Conservation (phyloP, 768 basidiomycete genomes). For the Psilocybe sp. region DNA sequence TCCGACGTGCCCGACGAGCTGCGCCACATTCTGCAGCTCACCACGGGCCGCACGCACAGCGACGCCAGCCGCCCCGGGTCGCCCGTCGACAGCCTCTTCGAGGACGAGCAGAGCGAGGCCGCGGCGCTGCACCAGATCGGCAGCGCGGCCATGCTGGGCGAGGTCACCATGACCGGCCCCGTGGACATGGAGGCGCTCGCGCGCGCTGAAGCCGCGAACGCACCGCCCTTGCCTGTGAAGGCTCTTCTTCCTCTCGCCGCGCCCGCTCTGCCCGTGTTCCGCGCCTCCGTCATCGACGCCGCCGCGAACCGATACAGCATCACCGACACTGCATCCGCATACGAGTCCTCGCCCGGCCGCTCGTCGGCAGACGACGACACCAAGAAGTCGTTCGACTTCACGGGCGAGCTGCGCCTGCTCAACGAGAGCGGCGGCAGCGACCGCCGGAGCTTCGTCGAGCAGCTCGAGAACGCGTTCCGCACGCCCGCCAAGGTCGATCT, state of each 20-base stretch:
- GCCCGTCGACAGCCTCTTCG: constrained; percentile 10
- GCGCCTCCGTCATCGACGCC: constrained; percentile 30
- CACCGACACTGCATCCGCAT: constrained; percentile 38
- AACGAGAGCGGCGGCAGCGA: constrained; percentile 70
- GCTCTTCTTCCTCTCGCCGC: background rate
- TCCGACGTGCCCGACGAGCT: constrained; percentile 83
- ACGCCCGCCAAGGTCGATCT: constrained; percentile 72
- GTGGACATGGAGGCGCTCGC: constrained; percentile 2
- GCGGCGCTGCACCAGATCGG: background rate
- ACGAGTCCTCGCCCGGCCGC: too few relatives aligned
- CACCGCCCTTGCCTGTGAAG: too few relatives aligned
- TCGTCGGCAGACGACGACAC: constrained; percentile 63
- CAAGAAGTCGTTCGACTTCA: constrained; percentile 82
- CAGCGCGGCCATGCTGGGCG: background rate
- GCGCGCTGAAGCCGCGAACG: background rate
- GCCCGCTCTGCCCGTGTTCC: constrained; percentile 14
- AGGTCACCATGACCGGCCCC: background rate
- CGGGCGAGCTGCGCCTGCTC: constrained; percentile 68
- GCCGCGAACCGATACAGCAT: constrained; percentile 19
- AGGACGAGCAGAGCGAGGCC: background rate
- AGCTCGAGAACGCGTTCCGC: constrained; percentile 77
- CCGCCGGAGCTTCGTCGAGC: constrained; percentile 75
- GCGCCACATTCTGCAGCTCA: constrained; percentile 49
- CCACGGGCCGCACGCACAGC: constrained; percentile 13
- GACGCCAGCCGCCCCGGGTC: too few relatives aligned